A percentile compares a stretch with the other conserved stretches of the same genome.
Conservation (phyloP, 352 stramenopile species). For the Lagenidium giganteum region DNA sequence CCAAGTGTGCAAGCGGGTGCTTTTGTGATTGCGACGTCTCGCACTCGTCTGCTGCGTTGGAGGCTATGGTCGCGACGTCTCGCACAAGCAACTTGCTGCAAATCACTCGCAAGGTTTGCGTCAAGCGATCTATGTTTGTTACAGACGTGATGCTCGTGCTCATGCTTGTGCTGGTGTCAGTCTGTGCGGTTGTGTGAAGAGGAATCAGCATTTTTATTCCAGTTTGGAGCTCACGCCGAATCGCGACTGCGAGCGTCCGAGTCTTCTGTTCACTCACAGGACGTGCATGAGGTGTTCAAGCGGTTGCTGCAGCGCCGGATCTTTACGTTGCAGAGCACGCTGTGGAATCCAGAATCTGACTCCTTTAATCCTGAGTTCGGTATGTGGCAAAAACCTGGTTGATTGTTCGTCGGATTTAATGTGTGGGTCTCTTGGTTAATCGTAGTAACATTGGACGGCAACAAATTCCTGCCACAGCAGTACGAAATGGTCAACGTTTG, state of each 20-base stretch:
- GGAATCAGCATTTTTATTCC: slow-evolving; percentile 47
- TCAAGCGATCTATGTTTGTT: not conserved
- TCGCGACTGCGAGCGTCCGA: slow-evolving; percentile 12
- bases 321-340: slow-evolving; percentile 49
- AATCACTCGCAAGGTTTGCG: slow-evolving; percentile 50
- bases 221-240: slow-evolving; percentile 51
- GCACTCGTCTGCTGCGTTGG: slow-evolving; percentile 12
- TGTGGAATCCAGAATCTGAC: slow-evolving; percentile 53
- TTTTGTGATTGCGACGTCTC: slow-evolving; percentile 47
- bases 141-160: not conserved
- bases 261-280: too few species aligned
- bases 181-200: slow-evolving; percentile 53
- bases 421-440: too few species aligned
- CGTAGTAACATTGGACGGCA: too few species aligned
- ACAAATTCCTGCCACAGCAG: slow-evolving; percentile 33
- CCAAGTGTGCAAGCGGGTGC: slow-evolving; percentile 28
- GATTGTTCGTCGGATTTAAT: too few species aligned
- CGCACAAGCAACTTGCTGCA: slow-evolving; percentile 34
- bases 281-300: slow-evolving; percentile 11
- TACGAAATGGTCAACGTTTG: slow-evolving; percentile 50
- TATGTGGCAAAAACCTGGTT: too few species aligned
- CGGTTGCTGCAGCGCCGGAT: slow-evolving; percentile 43
- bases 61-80: slow-evolving; percentile 11
- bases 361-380: too few species aligned
- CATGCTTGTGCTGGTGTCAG: slow-evolving; percentile 11